phyloP scores from a whole-genome alignment of 1,284 basidiomycete genomes.

The Leccinum cinnamomeum region DNA sequence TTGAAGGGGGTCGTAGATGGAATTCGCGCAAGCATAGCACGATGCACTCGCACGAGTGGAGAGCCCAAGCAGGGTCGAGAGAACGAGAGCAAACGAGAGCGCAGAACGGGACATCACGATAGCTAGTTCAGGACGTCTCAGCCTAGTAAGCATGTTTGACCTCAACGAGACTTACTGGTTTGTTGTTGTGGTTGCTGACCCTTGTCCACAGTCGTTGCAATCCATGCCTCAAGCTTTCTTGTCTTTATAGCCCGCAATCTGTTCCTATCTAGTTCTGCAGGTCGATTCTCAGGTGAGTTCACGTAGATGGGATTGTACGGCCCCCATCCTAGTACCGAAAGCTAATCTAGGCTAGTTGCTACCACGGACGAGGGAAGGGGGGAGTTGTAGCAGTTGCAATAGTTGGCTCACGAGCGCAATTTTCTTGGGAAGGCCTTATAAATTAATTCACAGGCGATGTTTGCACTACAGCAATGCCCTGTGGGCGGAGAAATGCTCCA shows the following conservation, averaged over 20 bases:
- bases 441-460: too few relatives aligned
- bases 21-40: conserved; percentile 12
- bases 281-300: not conserved
- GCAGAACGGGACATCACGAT: conserved; percentile 9
- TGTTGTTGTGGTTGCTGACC: not conserved
- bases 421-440: too few relatives aligned
- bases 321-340: not conserved
- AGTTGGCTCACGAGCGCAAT: too few relatives aligned
- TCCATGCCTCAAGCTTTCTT: not conserved
- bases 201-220: not conserved
- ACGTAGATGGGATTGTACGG: not conserved
- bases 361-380: not conserved
- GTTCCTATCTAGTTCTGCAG: not conserved
- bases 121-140: not conserved
- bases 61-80: conserved; percentile 11
- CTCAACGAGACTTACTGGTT: not conserved
- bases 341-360: not conserved
- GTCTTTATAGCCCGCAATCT: not conserved
- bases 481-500: too few relatives aligned
- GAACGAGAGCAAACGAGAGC: not conserved
- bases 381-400: too few relatives aligned
- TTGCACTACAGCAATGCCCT: too few relatives aligned
- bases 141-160: not conserved
- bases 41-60: conserved; percentile 5
- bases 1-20: conserved; percentile 15